These are phyloP conservation scores for Withania somnifera DNA, from an alignment of 305 asterid genomes.

Conservation along the genomic window DNA sequence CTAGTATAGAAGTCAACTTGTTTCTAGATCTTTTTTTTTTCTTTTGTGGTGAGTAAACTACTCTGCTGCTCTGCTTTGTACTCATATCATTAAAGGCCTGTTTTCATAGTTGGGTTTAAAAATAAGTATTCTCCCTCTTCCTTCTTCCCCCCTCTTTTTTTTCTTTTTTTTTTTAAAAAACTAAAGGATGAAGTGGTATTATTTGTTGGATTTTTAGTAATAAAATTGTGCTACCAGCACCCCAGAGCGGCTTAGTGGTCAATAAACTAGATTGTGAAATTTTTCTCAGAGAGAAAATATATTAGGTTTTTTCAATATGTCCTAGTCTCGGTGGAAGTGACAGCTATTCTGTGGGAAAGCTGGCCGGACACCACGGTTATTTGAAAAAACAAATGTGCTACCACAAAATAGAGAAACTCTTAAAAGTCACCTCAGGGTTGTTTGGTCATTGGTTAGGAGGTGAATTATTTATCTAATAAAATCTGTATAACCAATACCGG, in stretches of 20 bases:
- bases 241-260: too few species aligned
- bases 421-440: background rate
- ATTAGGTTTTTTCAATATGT: too few species aligned
- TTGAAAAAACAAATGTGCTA: too few species aligned
- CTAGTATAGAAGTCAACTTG: background rate
- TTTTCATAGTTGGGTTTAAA: background rate
- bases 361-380: too few species aligned
- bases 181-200: background rate
- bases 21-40: background rate
- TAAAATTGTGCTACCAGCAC: background rate
- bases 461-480: background rate
- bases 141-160: background rate
- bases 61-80: background rate
- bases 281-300: too few species aligned
- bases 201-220: background rate
- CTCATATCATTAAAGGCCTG: background rate
- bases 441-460: background rate
- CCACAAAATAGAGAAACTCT: background rate
- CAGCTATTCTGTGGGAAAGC: too few species aligned
- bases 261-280: too few species aligned
- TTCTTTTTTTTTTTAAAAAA: background rate
- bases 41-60: background rate
- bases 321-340: too few species aligned
- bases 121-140: background rate
- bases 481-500: background rate